Evolutionary conservation across 2,329 filamentous ascomycete genomes (phyloP), one percentile per base, ranked within the genome.

Genomic region (Neoascochyta sp.): DNA sequence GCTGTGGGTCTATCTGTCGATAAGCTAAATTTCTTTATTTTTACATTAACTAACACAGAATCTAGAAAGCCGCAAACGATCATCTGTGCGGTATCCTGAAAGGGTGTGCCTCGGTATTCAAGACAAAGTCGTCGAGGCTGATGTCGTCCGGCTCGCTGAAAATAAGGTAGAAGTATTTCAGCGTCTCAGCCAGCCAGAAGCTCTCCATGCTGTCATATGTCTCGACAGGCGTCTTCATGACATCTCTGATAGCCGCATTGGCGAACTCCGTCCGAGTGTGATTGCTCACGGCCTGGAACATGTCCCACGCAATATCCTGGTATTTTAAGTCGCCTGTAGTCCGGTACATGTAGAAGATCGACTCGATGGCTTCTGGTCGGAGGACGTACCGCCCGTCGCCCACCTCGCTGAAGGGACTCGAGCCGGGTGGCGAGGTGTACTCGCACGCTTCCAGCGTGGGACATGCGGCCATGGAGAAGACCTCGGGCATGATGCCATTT

Each of bases 401-500:
- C 22, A 71, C 60, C 5, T 52, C 34, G 2, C 63, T 62, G 39
- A 71, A 69, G 27, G 41, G 15, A 63, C 47, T 23, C 50, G 64
- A 9, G 62, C 60, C 29, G 43, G 51, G 36, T 23, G 52, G 27
- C n/a, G 58, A 47, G 47, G 66, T 45, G 60, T 63, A 65, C 8
- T 61, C 67, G 27, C 60, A 57, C 33, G 48, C 43, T 27, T 54
- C 57, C 30, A 34, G 57, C 34, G 53, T 65, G 53, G 44, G 64
- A 52, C 53, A 78, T 1, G 64, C 46, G 0, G 69, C 55, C 35
- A 75, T 65, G 30, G 64, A 67, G 35, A 68, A 68, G 1, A 57
- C 50, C 39, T 80, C 77, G 2, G 77, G 75, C 76, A 80, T 80
- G 36, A 81, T 71, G 2, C 76, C 76, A 2, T 70, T 65, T 2